phyloP scores from a whole-genome alignment of 768 basidiomycete species.

The Suillus americanus region DNA sequence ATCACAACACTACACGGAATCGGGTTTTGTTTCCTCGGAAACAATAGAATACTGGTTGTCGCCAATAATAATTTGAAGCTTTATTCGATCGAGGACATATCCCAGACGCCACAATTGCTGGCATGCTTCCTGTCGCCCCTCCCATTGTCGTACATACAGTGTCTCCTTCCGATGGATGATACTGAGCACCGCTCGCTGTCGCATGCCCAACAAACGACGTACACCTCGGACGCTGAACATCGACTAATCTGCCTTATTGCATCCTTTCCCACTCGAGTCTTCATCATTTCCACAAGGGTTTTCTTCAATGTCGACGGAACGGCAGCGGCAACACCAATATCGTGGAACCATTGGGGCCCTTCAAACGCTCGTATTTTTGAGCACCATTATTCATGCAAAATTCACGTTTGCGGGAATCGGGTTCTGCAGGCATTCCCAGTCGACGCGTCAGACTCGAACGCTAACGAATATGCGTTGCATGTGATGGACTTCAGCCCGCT shows the following conservation, averaged over 20 bases:
- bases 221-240: not conserved
- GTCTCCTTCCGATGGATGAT: not conserved
- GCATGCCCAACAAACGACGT: not conserved
- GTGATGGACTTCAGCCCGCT: not conserved
- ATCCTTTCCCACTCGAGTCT: not conserved
- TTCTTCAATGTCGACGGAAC: not conserved
- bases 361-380: not conserved
- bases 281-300: not conserved
- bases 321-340: not conserved
- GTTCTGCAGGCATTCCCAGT: not conserved
- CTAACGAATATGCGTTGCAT: not conserved
- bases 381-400: not conserved
- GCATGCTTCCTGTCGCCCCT: not conserved
- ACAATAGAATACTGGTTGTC: not conserved
- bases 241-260: not conserved
- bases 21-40: not conserved
- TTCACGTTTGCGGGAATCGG: not conserved
- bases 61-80: not conserved
- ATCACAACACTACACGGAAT: not conserved
- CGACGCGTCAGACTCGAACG: not conserved
- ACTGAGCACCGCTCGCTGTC: not conserved
- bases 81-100: not conserved
- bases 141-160: not conserved
- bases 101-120: not conserved
- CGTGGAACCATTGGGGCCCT: not conserved